phyloP scores from a whole-genome alignment of 2,329 filamentous ascomycete genomes.

The Diaporthe ilicicola region DNA sequence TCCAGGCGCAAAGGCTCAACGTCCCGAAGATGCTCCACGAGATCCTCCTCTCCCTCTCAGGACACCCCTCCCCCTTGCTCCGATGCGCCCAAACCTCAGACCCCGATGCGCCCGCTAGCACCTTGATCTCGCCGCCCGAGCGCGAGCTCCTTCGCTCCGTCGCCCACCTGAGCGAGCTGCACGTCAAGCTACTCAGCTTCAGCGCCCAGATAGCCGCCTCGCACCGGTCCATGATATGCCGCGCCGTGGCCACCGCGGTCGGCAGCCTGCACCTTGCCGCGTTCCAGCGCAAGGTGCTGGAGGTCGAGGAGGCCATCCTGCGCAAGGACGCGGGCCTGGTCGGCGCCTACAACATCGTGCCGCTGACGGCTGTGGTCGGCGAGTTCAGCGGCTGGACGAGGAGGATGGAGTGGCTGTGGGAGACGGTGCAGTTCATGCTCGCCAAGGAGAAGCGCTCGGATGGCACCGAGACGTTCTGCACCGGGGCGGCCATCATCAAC shows the following conservation, averaged over 20 bases:
- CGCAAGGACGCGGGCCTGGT: conserved; percentile 80
- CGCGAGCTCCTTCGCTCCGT: conserved; percentile 81
- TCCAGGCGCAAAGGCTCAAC: conserved; percentile 18
- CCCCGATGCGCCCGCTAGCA: conserved; percentile 49
- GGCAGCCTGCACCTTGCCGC: conserved; percentile 76
- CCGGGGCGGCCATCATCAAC: conserved; percentile 80
- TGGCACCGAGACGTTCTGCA: conserved; percentile 53
- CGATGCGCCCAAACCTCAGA: conserved; percentile 57
- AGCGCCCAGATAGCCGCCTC: conserved; percentile 72
- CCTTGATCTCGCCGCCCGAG: conserved; percentile 78
- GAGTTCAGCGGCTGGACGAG: conserved; percentile 90
- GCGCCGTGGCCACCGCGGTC: conserved; percentile 84
- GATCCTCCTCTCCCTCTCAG: conserved; percentile 94
- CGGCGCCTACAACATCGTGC: conserved; percentile 92
- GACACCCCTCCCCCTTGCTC: conserved; percentile 90
- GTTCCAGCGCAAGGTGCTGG: conserved; percentile 85
- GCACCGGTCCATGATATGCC: conserved; percentile 84
- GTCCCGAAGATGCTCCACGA: conserved; percentile 85
- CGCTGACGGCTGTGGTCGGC: conserved; percentile 82
- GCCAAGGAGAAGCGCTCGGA: conserved; percentile 39
- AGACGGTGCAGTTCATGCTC: conserved; percentile 74
- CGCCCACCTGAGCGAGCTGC: conserved; percentile 79
- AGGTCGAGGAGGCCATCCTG: conserved; percentile 83
- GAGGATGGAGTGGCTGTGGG: conserved; percentile 86
- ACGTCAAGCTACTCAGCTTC: conserved; percentile 75